Base-by-base conservation (phyloP, 2,329 filamentous ascomycete species). In the Camptophora hylomeconis region DNA sequence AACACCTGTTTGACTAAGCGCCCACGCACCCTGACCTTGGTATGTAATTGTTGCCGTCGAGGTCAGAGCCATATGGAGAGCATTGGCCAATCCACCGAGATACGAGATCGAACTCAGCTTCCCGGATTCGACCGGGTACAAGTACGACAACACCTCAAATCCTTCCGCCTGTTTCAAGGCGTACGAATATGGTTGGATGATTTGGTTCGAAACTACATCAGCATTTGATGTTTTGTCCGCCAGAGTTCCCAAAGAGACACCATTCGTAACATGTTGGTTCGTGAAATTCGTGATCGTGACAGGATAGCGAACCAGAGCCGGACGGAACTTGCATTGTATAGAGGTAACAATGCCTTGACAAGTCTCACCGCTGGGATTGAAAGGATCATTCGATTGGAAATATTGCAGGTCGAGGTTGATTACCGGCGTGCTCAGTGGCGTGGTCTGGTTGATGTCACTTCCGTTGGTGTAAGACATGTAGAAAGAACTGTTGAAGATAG, bases 401-500 rank as follows among this genome's bases (percentile, higher is more conserved):
- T 30, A 30, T 15, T 29, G 26, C 7, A 33, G 26, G 18, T 33
- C 13, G 17, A 33, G 27, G n/a, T n/a, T n/a, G n/a, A n/a, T n/a
- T n/a, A n/a, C n/a, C n/a, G n/a, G n/a, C n/a, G n/a, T n/a, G n/a
- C n/a, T n/a, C n/a, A n/a, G n/a, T n/a, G n/a, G n/a, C n/a, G n/a
- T n/a, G n/a, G n/a, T n/a, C n/a, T n/a, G n/a, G n/a, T 22, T 21
- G 17, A 33, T 29, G 9, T 15, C 13, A n/a, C 20, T 22, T 17
- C 30, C 25, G 20, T 33, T 33, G 3, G 13, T 25, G 13, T 29
- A 33, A 16, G 24, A 13, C 11, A 33, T 10, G 4, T 9, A 21
- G 19, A 33, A 33, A 20, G 26, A 29, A 19, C 26, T 33, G 22
- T 33, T 30, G 27, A 33, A 33, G 16, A 33, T 30, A n/a, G 26